Base-by-base conservation (phyloP, 208 protist genomes). In the Acanthamoeba divionensis region DNA sequence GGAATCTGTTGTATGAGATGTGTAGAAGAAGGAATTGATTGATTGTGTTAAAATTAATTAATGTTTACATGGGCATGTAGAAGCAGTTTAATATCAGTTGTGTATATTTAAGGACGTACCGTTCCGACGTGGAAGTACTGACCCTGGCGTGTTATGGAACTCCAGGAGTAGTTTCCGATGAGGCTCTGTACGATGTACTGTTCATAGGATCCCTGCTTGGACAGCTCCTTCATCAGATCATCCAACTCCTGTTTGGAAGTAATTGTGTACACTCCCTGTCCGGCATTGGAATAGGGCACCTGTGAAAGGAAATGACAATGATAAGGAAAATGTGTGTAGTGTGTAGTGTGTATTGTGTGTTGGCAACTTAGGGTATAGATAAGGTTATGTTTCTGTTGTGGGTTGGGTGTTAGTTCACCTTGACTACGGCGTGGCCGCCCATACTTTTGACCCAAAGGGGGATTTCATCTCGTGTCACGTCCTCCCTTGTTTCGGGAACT, bases 131-230 rank as follows among this genome's bases (percentile, higher is more conserved):
- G 92, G 90, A 86, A 94, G 92, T 80, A 93, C 31, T 77, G 60
- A 26, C 92, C 91, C 13, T 93, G 29, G 18, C 26, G 54, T 0
- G 52, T 60, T 26, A 48, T 33, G 1, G 31, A 69, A 48, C 52
- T 87, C 94, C 94, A 96, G 31, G 79, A 77, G n/a, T 36, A 36
- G 88, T 96, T 96, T n/a, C 94, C 94, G 31, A 96, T 90, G 47
- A 96, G 91, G 36, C 66, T 52, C 71, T 96, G 94, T 26, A 96
- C 94, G 71, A 96, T 96, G 77, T 91, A 96, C 55, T 95, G 36
- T 65, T 96, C 94, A 50, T 96, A 96, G 9, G 45, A 18, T 24
- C 47, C 48, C 29, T 67, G 48, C 21, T 93, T 50, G 10, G 89
- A 48, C 13, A 86, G 77, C 18, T 66, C 54, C n/a, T 69, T 65